Evolutionary conservation across 2,329 filamentous ascomycete genomes (phyloP), one percentile per base, ranked within the genome.

Genomic region (Trichophyton verrucosum): DNA sequence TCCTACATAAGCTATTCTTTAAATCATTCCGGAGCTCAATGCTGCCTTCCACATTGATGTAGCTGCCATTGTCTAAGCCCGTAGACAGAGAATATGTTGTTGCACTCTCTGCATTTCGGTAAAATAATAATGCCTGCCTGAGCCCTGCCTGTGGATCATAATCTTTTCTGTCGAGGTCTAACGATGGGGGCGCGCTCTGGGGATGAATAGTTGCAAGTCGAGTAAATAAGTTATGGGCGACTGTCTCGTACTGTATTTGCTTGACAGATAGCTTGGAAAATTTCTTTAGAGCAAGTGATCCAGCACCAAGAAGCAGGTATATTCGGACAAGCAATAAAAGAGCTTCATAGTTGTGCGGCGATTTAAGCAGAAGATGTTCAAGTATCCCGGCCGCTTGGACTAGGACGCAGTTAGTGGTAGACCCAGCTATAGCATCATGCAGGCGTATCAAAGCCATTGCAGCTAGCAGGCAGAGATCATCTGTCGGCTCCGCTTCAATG

Each of bases 131-230:
- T 33, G 71, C 75, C 36, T 74, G 70, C 8, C 74, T 66, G 56
- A 77, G 69, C 20, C 72, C 73, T 8, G 69, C 68, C 61, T 76
- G 72, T 0, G 76, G 74, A 53, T 76, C 70, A 59, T 76, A 74
- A 36, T 77, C 74, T 62, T 72, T 75, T 58, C 66, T 71, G 57
- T 77, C 74, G 15, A 68, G 69, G 8, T 70, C 71, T 58, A 75
- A 73, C 56, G 72, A 68, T 1, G 74, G 72, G 3, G 75, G 73
- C 13, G 70, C 73, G 27, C 72, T 68, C 57, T 75, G 71, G 40
- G 77, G 77, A 61, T 80, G 77, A 22, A 79, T 72, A 1, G 75
- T 75, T 30, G 76, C 74, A 46, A 80, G 71, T 20, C 77, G 75
- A 0, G 77, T 78, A 63, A 76, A 76, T 11, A 79, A 66, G 46